These are phyloP conservation scores for Echria macrotheca DNA, from an alignment of 495 filamentous ascomycete species.

Conservation along the genomic window DNA sequence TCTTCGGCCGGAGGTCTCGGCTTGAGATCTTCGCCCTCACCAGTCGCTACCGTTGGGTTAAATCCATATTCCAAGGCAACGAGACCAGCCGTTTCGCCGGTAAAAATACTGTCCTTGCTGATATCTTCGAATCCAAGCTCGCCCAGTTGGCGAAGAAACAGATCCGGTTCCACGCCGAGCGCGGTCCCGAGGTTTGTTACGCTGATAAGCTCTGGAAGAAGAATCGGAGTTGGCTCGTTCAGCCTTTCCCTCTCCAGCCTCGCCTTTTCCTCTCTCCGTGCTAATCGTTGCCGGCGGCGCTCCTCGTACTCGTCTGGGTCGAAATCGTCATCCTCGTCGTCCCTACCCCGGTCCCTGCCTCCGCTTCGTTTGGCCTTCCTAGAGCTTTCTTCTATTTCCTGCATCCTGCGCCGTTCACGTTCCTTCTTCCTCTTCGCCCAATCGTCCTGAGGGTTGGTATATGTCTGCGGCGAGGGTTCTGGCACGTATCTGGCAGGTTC, in stretches of 20 bases:
- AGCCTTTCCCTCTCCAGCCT: constrained; percentile 25
- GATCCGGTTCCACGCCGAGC: constrained; percentile 61
- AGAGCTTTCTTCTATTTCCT: not conserved
- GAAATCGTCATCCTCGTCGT: constrained; percentile 32
- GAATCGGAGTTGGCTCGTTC: constrained; percentile 45
- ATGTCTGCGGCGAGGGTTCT: too few species aligned
- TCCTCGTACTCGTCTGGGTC: constrained; percentile 24
- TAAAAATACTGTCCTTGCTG: constrained; percentile 72
- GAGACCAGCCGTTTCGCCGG: constrained; percentile 83
- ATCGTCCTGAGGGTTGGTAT: too few species aligned
- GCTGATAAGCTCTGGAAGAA: constrained; percentile 86
- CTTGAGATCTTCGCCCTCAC: constrained; percentile 62
- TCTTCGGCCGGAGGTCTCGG: constrained; percentile 69
- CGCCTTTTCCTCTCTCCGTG: constrained; percentile 34
- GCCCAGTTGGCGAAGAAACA: constrained; percentile 69
- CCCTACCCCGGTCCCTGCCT: constrained; percentile 10
- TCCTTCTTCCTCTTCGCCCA: too few species aligned
- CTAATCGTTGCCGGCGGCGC: constrained; percentile 30
- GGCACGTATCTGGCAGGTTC: too few species aligned
- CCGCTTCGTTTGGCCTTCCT: not conserved
- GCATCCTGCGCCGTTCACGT: not conserved
- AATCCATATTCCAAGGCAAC: constrained; percentile 91
- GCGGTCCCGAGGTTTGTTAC: constrained; percentile 77
- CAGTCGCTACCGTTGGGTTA: constrained; percentile 75
- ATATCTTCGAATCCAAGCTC: constrained; percentile 82